Base-by-base conservation (phyloP, 2,329 filamentous ascomycete genomes). In the Sporothrix sp. region DNA sequence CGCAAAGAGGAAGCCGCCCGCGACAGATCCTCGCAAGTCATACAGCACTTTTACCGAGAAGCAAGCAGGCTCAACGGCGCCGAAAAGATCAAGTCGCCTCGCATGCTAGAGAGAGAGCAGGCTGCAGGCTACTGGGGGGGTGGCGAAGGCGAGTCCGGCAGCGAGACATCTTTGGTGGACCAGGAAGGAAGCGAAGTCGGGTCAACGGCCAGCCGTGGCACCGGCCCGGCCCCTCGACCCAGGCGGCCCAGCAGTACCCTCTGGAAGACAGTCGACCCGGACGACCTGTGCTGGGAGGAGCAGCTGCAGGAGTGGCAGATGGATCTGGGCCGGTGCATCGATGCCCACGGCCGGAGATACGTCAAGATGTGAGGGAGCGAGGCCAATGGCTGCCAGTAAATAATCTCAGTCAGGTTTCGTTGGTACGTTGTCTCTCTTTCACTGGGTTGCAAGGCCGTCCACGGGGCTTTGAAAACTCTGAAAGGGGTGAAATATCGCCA, bases 231-330 rank as follows among this genome's bases (percentile, higher is more conserved):
- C 28, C 16, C 7, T 28, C 18, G 36, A 11, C 18, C 9, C 18
- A n/a, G n/a, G n/a, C n/a, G n/a, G n/a, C 48, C 27, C 16, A 21
- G 23, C 1, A 56, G 54, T 32, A 45, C 52, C 9, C 42, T 54
- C 2, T 18, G 8, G 4, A 7, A 7, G 1, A 18, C 27, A 4
- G 25, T 52, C 14, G 20, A n/a, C 8, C 43, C 54, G 4, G 49
- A 50, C 11, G 53, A 56, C 25, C 23, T 54, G 16, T 3, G 35
- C 7, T 56, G 55, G 55, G 51, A 52, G 0, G 53, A 55, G 3
- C 14, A 52, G 18, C 30, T 52, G 23, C 3, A 10, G 9, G 4
- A 46, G 11, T 52, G 52, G 50, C 43, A 35, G 14, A 11, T 48
- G 9, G 32, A 32, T 20, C 13, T 48, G 30, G 54, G 54, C 1